Base-by-base conservation (phyloP, 2,329 filamentous ascomycete species). In the Didymella exigua region DNA sequence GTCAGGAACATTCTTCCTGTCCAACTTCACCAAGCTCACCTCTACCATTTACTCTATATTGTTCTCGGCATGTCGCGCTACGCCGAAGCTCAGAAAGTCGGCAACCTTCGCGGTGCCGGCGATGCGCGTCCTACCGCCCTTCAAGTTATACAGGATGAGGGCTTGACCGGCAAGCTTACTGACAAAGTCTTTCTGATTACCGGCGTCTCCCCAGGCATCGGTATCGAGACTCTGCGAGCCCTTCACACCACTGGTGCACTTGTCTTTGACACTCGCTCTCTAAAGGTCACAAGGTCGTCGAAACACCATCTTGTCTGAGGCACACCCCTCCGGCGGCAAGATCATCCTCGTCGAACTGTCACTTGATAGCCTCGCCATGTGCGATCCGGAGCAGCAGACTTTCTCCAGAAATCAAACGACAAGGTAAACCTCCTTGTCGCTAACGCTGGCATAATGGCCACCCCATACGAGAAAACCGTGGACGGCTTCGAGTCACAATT, bases 401-500 rank as follows among this genome's bases (percentile, higher is more conserved):
- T 71, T 19, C 58, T 71, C 24, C 13, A 48, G 1, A 55, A 59
- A 23, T 60, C 58, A 41, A 37, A 54, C 19, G 51, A 56, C 18
- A 59, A 56, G 11, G 49, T 69, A 14, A 60, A 68, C 38, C 52
- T 59, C 34, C 47, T 69, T 23, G 54, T 62, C 41, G 50, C 55
- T 44, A 68, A 67, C 23, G 61, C 65, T 2, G 63, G 65, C 4
- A 49, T 70, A 18, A 69, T 69, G 67, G 66, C 60, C 3, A 60
- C 46, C 1, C 65, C 67, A 4, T 61, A 66, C 37, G 49, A 56
- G 31, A 51, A 46, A 14, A 70, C 63, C 4, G 48, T 16, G 10
- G 67, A 71, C 33, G 80, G 79, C 21, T 78, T 61, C 33, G 82
- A 86, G 60, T 65, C 66, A 0, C 82, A 85, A 51, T 80, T 85